These are phyloP conservation scores for Arthrobotrys iridis DNA, from an alignment of 2,329 filamentous ascomycete genomes.

Conservation along the genomic window DNA sequence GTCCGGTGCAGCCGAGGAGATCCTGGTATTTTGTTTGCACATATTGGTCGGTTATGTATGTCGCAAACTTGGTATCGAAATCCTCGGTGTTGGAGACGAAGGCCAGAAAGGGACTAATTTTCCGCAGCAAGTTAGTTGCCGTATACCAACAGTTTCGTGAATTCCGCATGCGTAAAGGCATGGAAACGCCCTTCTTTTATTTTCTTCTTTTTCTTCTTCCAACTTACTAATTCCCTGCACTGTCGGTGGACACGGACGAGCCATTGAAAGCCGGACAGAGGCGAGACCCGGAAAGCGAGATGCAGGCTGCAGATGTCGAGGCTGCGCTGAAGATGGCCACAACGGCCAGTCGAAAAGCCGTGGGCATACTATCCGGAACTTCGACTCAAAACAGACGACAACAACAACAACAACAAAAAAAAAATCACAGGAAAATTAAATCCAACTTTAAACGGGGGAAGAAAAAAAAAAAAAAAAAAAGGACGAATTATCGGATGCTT, in stretches of 20 bases:
- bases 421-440: neutral
- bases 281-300: conserved; percentile 61
- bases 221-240: conserved; percentile 58
- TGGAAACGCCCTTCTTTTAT: neutral
- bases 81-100: conserved; percentile 78
- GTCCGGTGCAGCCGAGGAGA: conserved; percentile 79
- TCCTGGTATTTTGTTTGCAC: conserved; percentile 75
- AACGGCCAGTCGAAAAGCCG: conserved; percentile 47
- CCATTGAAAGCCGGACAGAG: conserved; percentile 61
- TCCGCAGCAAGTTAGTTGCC: neutral
- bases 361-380: conserved; percentile 40
- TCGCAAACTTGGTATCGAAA: conserved; percentile 79
- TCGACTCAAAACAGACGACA: neutral
- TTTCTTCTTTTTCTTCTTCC: neutral
- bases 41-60: conserved; percentile 79
- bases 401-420: no score
- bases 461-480: no score
- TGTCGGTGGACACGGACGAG: conserved; percentile 61
- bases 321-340: conserved; percentile 46
- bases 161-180: neutral
- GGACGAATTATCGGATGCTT: neutral
- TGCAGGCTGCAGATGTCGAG: conserved; percentile 58
- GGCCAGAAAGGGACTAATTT: conserved; percentile 79
- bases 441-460: no score
- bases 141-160: neutral